phyloP scores from a whole-genome alignment of 441 rosid genomes.

The Rhodomyrtus psidioides region DNA sequence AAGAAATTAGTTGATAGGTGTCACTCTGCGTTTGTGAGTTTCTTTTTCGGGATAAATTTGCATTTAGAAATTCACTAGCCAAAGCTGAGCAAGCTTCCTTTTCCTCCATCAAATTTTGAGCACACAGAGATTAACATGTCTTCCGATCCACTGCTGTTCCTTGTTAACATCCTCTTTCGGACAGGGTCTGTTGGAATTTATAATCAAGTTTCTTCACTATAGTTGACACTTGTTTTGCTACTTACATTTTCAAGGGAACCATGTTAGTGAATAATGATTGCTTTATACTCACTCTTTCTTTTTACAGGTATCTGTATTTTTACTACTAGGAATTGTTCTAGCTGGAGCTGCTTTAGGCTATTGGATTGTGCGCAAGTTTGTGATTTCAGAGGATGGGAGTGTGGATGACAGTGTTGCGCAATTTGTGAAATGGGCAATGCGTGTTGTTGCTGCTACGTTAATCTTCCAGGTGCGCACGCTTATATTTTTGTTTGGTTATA shows the following conservation, averaged over 20 bases:
- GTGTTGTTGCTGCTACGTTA: constrained; percentile 52
- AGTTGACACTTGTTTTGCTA: background rate
- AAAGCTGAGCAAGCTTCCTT: background rate
- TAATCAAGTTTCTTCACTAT: background rate
- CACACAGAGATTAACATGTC: background rate
- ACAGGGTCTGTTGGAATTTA: background rate
- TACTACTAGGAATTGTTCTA: constrained; percentile 51
- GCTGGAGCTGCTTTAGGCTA: constrained; percentile 92
- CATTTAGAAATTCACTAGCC: background rate
- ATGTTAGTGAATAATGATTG: background rate
- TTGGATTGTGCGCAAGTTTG: constrained; percentile 87
- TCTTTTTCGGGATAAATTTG: background rate
- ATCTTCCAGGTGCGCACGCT: constrained; percentile 55
- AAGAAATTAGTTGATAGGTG: background rate
- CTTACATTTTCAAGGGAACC: background rate
- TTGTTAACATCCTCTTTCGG: background rate
- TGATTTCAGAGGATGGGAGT: constrained; percentile 73
- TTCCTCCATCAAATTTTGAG: background rate
- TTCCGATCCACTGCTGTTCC: background rate
- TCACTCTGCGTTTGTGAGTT: fast-evolving
- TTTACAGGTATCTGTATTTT: constrained; percentile 55
- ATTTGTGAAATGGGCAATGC: constrained; percentile 92
- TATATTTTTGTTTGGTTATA: background rate
- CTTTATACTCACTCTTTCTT: background rate
- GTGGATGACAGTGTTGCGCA: constrained; percentile 78